These are phyloP conservation scores for Colletotrichum cordylinicola DNA, from an alignment of 2,329 filamentous ascomycete species.

Conservation along the genomic window DNA sequence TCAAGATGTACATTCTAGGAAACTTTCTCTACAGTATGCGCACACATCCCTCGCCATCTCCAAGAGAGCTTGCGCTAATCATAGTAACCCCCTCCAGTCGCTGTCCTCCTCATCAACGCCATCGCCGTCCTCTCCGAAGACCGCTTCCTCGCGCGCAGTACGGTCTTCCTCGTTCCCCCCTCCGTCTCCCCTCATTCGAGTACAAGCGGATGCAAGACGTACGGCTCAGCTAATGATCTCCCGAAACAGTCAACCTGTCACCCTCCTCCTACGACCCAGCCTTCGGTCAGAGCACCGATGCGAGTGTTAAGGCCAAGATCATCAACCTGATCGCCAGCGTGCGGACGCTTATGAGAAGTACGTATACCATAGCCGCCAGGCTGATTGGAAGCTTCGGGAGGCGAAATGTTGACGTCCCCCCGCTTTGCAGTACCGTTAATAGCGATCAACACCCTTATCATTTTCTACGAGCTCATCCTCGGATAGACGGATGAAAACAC, in stretches of 20 bases:
- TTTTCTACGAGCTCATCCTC: constrained; percentile 80
- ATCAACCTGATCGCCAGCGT: constrained; percentile 91
- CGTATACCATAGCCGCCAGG: neutral
- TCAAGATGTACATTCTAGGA: constrained; percentile 69
- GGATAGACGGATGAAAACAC: constrained; percentile 54
- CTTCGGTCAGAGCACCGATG: constrained; percentile 76
- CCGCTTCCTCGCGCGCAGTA: constrained; percentile 80
- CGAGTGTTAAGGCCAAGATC: constrained; percentile 84
- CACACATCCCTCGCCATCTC: neutral
- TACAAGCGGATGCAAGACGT: neutral
- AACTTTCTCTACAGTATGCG: constrained; percentile 70
- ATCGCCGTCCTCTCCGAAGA: constrained; percentile 95
- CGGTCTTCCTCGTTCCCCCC: constrained; percentile 19
- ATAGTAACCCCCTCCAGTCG: constrained; percentile 49
- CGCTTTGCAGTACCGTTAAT: constrained; percentile 77
- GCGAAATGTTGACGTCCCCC: neutral
- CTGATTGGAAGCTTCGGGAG: neutral
- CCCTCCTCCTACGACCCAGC: constrained; percentile 72
- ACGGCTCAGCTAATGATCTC: neutral
- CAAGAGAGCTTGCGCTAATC: neutral
- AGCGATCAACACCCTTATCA: constrained; percentile 81
- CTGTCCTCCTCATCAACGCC: constrained; percentile 89
- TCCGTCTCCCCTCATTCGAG: neutral
- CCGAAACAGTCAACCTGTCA: constrained; percentile 75
- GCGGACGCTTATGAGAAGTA: constrained; percentile 91